phyloP scores from a whole-genome alignment of 257 asterid genomes.

The Scutellaria minor region DNA sequence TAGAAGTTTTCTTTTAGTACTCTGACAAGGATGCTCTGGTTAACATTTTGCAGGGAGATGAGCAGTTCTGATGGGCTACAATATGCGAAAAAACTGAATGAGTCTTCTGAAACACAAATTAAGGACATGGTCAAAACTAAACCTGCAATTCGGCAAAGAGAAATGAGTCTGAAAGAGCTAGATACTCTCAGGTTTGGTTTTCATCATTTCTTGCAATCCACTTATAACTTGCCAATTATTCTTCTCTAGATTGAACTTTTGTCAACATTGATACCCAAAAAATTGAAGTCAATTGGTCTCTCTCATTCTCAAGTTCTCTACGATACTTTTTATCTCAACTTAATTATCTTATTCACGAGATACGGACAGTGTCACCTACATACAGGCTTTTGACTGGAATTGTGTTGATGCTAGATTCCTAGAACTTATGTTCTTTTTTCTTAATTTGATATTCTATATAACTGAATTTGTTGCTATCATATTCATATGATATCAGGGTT shows the following conservation, averaged over 20 bases:
- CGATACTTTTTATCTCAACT: background rate
- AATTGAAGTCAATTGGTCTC: slow-evolving; percentile 11
- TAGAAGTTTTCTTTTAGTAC: slow-evolving; percentile 13
- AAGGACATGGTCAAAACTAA: slow-evolving; percentile 36
- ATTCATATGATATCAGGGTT: background rate
- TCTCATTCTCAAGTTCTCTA: slow-evolving; percentile 17
- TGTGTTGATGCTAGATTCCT: background rate
- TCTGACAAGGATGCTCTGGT: slow-evolving; percentile 34
- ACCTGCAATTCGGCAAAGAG: slow-evolving; percentile 39
- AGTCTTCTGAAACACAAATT: slow-evolving; percentile 33
- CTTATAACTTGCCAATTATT: slow-evolving; percentile 19
- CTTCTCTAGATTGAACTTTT: slow-evolving; percentile 8
- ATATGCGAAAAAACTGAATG: slow-evolving; percentile 32
- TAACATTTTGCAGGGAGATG: slow-evolving; percentile 40
- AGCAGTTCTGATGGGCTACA: slow-evolving; percentile 32
- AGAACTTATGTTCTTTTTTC: slow-evolving; percentile 2
- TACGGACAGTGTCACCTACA: background rate
- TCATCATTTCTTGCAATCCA: slow-evolving; percentile 25
- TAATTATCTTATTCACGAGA: slow-evolving; percentile 14
- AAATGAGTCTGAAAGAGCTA: slow-evolving; percentile 36
- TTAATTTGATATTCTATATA: slow-evolving; percentile 5
- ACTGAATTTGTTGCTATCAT: background rate
- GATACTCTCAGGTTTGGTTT: slow-evolving; percentile 51
- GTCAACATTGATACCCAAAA: slow-evolving; percentile 5
- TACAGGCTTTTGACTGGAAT: slow-evolving; percentile 3